Evolutionary conservation across 306 rosid genomes (phyloP), one percentile per base, ranked within the genome.

Genomic region (Cyclanthera cordifolia): DNA sequence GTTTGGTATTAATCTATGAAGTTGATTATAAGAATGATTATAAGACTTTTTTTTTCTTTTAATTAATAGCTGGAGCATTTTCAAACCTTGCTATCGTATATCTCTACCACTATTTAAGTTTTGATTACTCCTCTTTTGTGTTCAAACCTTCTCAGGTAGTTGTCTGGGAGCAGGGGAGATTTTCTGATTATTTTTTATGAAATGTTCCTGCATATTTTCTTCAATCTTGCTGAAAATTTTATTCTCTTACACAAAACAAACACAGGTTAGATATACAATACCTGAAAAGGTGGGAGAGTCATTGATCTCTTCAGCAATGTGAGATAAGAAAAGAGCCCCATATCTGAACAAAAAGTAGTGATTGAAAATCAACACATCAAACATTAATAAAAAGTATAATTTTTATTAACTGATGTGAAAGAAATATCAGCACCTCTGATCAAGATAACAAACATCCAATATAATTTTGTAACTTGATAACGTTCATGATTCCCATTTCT

Each of bases 221-320:
- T 20, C 48, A 21, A 43, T 13, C 21, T 41, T 5, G 59, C 43
- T 39, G 51, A 41, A 21, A 63, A 0, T 41, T 63, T 17, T 10
- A 20, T 61, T 11, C 39, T 19, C 43, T 37, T 37, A 30, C 19
- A 59, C 67, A 34, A 27, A 34, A 63, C 51, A 63, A 39, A 49
- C 6, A 15, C 2, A 37, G 50, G 64, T 30, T 53, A 72, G 81
- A 78, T 73, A 79, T 76, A 71, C 52, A 66, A 32, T 75, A 94
- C 99, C 99, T 83, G 95, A 60, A 79, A 94, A 94, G 72, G 84
- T 82, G 52, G 88, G 75, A 51, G 96, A 83, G 67, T 90, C 99
- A 0, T 88, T 88, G 45, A 85, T 76, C 49, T 78, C 90, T 86
- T 94, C 97, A 67, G 90, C 80, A 65, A 94, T 82, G 81, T 94